phyloP scores from a whole-genome alignment of 495 filamentous ascomycete genomes.

The Cercophora scortea region DNA sequence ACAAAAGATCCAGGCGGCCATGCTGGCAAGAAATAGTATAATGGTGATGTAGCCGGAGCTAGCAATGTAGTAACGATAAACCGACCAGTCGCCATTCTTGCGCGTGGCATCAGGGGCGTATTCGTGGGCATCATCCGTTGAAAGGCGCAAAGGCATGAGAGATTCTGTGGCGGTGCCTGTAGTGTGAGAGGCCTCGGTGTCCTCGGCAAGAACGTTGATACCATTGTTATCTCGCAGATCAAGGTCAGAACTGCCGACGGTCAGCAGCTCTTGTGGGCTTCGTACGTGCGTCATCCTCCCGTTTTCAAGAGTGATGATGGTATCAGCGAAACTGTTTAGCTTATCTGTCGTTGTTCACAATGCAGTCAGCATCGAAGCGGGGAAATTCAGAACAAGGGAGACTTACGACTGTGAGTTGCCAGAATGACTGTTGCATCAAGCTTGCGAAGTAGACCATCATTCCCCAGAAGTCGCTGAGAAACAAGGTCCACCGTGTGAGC shows the following conservation, averaged over 20 bases:
- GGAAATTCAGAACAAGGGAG: too few species aligned
- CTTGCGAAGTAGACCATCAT: constrained; percentile 7
- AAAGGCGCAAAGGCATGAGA: too few species aligned
- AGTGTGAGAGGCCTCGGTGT: too few species aligned
- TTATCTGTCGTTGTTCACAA: too few species aligned
- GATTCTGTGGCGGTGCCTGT: too few species aligned
- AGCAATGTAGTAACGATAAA: background rate
- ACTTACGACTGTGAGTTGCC: constrained; percentile 6
- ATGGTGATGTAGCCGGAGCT: background rate
- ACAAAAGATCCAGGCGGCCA: background rate
- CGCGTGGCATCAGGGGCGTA: background rate
- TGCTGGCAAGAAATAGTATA: background rate
- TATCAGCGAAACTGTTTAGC: too few species aligned
- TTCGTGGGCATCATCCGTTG: too few species aligned
- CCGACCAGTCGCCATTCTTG: background rate
- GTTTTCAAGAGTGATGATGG: background rate
- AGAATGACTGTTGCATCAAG: constrained; percentile 2
- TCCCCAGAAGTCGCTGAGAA: constrained; percentile 32
- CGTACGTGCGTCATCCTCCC: background rate
- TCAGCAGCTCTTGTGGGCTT: too few species aligned
- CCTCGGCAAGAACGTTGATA: too few species aligned
- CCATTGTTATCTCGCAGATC: too few species aligned
- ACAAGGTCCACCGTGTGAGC: constrained; percentile 47
- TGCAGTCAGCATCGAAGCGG: too few species aligned
- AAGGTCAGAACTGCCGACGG: too few species aligned